Conservation (phyloP, 768 basidiomycete genomes). For the Lepiota subincarnata region DNA sequence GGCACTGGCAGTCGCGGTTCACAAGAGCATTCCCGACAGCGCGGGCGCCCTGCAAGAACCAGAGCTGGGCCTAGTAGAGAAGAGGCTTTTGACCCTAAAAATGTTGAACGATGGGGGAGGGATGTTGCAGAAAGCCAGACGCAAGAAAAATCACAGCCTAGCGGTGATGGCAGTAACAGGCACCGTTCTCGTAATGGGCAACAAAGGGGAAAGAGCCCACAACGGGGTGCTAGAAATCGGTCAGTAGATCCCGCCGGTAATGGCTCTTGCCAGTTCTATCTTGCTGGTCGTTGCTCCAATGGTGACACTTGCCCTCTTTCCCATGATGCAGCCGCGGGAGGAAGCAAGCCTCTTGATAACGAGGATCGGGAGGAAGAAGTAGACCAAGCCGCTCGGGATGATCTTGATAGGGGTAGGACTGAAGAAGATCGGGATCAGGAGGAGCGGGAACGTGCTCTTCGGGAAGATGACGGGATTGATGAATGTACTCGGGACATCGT, state of each 20-base stretch:
- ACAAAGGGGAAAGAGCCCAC: not conserved
- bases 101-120: not conserved
- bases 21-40: slow-evolving; percentile 2
- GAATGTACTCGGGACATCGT: not conserved
- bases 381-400: not conserved
- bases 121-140: slow-evolving; percentile 3
- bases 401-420: not conserved
- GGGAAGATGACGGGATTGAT: not conserved
- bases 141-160: no score
- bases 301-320: slow-evolving; percentile 20
- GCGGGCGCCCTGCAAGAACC: not conserved
- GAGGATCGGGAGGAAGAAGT: slow-evolving; percentile 1
- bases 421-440: not conserved
- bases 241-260: slow-evolving; percentile 12
- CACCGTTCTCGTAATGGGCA: not conserved
- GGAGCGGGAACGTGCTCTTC: not conserved
- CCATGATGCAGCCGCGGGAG: slow-evolving; percentile 17
- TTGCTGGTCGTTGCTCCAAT: slow-evolving; percentile 16
- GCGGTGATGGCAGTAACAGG: not conserved
- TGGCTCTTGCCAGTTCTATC: slow-evolving; percentile 9
- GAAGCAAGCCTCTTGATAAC: not conserved
- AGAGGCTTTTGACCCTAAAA: not conserved
- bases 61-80: not conserved
- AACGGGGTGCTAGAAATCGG: slow-evolving; percentile 5
- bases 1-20: slow-evolving; percentile 5